Evolutionary conservation across 352 stramenopile species (phyloP).

Genomic region (Phytophthora europaea): DNA sequence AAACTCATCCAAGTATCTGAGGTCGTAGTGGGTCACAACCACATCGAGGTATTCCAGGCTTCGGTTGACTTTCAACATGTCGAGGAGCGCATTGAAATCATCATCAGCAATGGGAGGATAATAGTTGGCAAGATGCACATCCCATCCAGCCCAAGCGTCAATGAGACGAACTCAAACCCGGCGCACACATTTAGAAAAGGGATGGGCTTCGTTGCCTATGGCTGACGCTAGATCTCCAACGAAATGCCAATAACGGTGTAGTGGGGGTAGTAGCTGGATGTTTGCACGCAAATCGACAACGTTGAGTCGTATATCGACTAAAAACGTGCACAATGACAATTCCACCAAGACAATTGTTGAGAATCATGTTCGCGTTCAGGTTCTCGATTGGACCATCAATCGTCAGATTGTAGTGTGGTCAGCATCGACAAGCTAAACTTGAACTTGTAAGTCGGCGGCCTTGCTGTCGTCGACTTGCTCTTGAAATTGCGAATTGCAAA

Average conservation of each 20-base stretch:
- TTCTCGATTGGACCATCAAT: not conserved
- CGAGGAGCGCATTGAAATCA: not conserved
- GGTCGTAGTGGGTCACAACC: not conserved
- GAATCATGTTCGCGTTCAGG: not conserved
- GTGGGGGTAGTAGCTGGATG: not conserved
- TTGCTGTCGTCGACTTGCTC: no score
- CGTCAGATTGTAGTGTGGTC: no score
- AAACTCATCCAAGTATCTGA: not conserved
- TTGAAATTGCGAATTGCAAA: no score
- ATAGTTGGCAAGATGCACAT: not conserved
- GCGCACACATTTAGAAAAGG: not conserved
- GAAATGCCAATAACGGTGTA: not conserved
- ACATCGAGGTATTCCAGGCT: slow-evolving; percentile 2
- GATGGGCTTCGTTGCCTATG: not conserved
- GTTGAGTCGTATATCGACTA: not conserved
- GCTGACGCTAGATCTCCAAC: not conserved
- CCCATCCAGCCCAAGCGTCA: not conserved
- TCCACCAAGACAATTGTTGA: not conserved
- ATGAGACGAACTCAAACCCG: not conserved
- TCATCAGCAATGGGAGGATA: not conserved
- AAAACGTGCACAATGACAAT: not conserved
- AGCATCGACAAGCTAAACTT: no score
- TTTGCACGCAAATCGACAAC: not conserved
- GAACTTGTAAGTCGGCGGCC: no score
- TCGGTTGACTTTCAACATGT: slow-evolving; percentile 1